Conservation (phyloP, 2,329 filamentous ascomycete species). For the Fusarium sp. region DNA sequence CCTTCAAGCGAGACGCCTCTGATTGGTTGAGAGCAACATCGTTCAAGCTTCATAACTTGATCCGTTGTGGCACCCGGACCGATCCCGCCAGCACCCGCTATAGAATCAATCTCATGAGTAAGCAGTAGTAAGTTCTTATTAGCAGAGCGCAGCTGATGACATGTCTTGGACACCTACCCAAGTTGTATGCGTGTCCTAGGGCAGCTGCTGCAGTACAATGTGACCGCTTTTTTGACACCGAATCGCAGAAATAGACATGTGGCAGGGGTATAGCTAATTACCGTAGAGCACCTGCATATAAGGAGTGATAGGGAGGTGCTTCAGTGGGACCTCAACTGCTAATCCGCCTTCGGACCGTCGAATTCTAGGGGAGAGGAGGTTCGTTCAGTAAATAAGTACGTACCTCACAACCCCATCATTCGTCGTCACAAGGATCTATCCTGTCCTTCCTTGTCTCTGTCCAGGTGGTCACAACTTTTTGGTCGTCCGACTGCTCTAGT, state of each 20-base stretch:
- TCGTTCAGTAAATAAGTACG: constrained; percentile 12
- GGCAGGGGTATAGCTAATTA: constrained; percentile 21
- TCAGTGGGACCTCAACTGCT: constrained; percentile 16
- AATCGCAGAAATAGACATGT: constrained; percentile 11
- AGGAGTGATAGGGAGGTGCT: constrained; percentile 14
- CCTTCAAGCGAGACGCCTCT: constrained; percentile 1
- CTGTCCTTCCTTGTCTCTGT: constrained; percentile 27
- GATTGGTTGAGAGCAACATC: constrained; percentile 17
- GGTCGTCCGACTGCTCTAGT: constrained; percentile 31
- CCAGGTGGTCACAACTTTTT: constrained; percentile 43
- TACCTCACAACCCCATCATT: constrained; percentile 27
- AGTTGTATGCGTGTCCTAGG: neutral
- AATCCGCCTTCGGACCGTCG: neutral
- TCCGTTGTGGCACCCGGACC: constrained; percentile 16
- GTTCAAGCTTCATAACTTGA: constrained; percentile 29
- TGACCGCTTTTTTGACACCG: constrained; percentile 22
- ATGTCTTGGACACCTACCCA: neutral
- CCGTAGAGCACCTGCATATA: constrained; percentile 12
- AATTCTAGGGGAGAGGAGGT: neutral
- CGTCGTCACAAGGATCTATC: constrained; percentile 34
- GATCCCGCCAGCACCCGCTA: constrained; percentile 18
- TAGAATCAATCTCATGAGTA: neutral
- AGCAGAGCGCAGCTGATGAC: neutral
- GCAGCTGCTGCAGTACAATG: constrained; percentile 5
- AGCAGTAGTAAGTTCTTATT: neutral